Percentiles rank a stretch among this genome's conserved stretches.
Conservation (phyloP, 495 filamentous ascomycete species). For the Lasiosphaeriaceae sp. region DNA sequence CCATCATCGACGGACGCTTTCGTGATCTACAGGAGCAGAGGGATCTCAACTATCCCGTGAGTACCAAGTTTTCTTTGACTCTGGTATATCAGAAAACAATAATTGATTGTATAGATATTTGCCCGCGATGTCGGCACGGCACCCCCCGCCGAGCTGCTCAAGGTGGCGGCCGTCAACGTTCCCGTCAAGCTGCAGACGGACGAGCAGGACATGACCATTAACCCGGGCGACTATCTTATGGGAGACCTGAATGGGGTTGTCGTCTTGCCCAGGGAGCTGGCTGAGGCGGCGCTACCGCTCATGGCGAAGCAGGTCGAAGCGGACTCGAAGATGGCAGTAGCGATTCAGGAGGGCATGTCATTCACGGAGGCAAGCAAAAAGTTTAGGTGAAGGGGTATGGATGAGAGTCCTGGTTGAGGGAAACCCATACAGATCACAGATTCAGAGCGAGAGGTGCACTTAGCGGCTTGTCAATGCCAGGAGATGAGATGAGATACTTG, state of each 20-base stretch:
- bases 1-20: slow-evolving; percentile 56
- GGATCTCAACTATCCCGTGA: slow-evolving; percentile 45
- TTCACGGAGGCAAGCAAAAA: slow-evolving; percentile 52
- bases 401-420: no score
- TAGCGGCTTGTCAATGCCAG: no score
- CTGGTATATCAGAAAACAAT: slow-evolving; percentile 6
- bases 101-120: slow-evolving; percentile 34
- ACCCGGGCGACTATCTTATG: slow-evolving; percentile 55
- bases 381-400: slow-evolving; percentile 29
- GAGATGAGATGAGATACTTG: no score
- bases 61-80: neutral
- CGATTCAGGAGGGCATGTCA: slow-evolving; percentile 46
- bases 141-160: slow-evolving; percentile 41
- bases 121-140: slow-evolving; percentile 52
- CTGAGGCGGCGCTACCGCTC: slow-evolving; percentile 42
- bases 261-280: slow-evolving; percentile 39
- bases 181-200: slow-evolving; percentile 36
- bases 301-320: slow-evolving; percentile 51
- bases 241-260: slow-evolving; percentile 57
- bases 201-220: slow-evolving; percentile 44
- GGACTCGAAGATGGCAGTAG: slow-evolving; percentile 49
- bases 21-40: slow-evolving; percentile 58
- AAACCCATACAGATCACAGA: no score
- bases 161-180: slow-evolving; percentile 42
- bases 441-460: no score